A percentile compares a stretch with the other conserved stretches of the same genome.
Evolutionary conservation across 2,329 filamentous ascomycete species (phyloP).

Genomic region (Aspergillus fumigatiaffinis): DNA sequence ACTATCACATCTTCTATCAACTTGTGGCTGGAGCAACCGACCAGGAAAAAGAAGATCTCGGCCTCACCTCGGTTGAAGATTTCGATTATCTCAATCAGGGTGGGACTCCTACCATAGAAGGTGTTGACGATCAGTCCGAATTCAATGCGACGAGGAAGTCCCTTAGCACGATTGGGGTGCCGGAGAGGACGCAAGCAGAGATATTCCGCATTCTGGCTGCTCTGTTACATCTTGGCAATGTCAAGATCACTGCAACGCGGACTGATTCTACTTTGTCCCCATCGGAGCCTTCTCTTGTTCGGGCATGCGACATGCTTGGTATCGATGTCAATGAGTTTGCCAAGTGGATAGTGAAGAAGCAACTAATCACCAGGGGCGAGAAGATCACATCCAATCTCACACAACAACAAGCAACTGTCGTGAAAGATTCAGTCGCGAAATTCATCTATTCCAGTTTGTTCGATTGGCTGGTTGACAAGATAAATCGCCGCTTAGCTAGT

Average conservation of each 20-base stretch:
- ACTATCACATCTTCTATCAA: conserved; percentile 99
- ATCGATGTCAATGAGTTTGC: conserved; percentile 84
- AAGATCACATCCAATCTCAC: conserved; percentile 96
- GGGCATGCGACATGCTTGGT: conserved; percentile 79
- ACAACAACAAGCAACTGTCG: conserved; percentile 87
- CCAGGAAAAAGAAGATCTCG: conserved; percentile 72
- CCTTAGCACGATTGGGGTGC: conserved; percentile 80
- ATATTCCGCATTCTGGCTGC: conserved; percentile 91
- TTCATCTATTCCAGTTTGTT: conserved; percentile 98
- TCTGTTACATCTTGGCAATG: conserved; percentile 88
- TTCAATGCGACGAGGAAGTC: conserved; percentile 86
- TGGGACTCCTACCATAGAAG: conserved; percentile 83
- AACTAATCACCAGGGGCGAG: conserved; percentile 90
- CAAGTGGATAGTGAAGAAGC: conserved; percentile 99
- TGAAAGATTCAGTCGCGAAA: conserved; percentile 95
- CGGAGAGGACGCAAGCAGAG: conserved; percentile 66
- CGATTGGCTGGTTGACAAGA: conserved; percentile 98
- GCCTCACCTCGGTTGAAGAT: conserved; percentile 76
- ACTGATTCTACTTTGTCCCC: conserved; percentile 81
- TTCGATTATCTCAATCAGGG: conserved; percentile 97
- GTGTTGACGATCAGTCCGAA: conserved; percentile 92
- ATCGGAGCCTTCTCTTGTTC: conserved; percentile 74
- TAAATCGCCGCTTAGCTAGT: conserved; percentile 85
- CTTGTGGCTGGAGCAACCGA: conserved; percentile 89
- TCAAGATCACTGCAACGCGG: conserved; percentile 88